Conservation (phyloP, 257 asterid species). For the Ocimum tenuiflorum region DNA sequence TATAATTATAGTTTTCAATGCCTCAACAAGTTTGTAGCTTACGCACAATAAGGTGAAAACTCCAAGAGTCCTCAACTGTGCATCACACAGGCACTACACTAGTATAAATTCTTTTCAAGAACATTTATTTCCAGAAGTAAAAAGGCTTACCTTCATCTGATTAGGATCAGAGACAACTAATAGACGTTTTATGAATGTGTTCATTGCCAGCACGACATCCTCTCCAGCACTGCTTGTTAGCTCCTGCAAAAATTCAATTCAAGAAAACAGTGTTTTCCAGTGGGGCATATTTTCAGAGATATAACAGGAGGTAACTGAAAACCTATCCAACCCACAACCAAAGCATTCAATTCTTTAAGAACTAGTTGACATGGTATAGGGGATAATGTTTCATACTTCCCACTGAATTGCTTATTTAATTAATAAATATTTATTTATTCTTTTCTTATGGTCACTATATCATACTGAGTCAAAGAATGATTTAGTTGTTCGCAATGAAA, state of each 20-base stretch:
- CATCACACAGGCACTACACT: no score
- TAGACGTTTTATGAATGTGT: slow-evolving; percentile 87
- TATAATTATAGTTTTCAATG: no score
- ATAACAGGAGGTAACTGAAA: not conserved
- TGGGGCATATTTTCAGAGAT: not conserved
- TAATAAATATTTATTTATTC: not conserved
- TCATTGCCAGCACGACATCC: slow-evolving; percentile 89
- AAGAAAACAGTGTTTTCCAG: not conserved
- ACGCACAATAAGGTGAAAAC: not conserved
- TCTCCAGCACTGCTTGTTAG: slow-evolving; percentile 90
- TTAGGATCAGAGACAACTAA: slow-evolving; percentile 82
- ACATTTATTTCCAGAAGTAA: slow-evolving; percentile 1
- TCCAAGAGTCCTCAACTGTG: no score
- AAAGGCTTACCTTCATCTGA: slow-evolving; percentile 73
- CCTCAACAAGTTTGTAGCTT: no score
- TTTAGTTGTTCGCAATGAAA: slow-evolving; percentile 23
- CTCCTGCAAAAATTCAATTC: slow-evolving; percentile 45
- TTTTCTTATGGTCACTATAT: slow-evolving; percentile 4
- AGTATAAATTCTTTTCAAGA: no score
- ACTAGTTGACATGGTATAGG: slow-evolving; percentile 3
- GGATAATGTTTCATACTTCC: not conserved
- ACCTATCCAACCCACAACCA: not conserved
- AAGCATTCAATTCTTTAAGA: not conserved
- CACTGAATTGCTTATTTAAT: not conserved
- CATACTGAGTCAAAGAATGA: slow-evolving; percentile 8